Evolutionary conservation across 306 rosid species (phyloP).

Genomic region (Cucumis cinereus): DNA sequence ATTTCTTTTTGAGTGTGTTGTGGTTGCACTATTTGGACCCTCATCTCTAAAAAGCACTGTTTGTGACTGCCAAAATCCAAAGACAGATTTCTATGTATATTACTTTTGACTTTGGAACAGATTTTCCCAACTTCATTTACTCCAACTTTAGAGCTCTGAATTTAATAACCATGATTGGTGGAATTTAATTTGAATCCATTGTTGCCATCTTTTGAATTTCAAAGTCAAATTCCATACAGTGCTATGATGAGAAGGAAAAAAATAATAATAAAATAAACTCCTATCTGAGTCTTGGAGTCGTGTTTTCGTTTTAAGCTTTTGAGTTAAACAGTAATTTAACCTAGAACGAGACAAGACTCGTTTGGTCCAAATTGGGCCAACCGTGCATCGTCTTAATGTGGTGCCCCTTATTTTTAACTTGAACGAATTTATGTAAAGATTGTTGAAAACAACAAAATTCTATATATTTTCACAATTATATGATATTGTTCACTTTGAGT

Average conservation of each 20-base stretch:
- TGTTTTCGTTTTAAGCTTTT: no score
- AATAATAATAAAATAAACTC: no score
- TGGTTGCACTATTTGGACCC: neutral
- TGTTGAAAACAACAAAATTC: no score
- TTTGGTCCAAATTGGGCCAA: no score
- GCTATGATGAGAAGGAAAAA: no score
- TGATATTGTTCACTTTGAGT: no score
- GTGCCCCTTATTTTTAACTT: no score
- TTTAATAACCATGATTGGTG: neutral
- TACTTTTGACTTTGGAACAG: conserved; percentile 5
- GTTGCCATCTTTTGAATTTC: neutral
- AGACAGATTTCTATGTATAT: neutral
- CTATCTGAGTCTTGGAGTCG: accelerated
- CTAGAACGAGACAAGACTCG: no score
- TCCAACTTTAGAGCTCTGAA: neutral
- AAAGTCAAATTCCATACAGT: neutral
- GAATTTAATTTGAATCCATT: neutral
- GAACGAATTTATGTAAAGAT: no score
- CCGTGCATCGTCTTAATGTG: no score
- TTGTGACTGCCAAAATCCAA: neutral
- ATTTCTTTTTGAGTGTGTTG: neutral
- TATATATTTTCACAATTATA: no score
- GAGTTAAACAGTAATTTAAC: no score
- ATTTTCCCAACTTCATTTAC: neutral
- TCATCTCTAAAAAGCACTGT: neutral